These are phyloP conservation scores for Lichtheimia hyalospora DNA, from an alignment of 371 early-diverging fungal species.

Conservation along the genomic window DNA sequence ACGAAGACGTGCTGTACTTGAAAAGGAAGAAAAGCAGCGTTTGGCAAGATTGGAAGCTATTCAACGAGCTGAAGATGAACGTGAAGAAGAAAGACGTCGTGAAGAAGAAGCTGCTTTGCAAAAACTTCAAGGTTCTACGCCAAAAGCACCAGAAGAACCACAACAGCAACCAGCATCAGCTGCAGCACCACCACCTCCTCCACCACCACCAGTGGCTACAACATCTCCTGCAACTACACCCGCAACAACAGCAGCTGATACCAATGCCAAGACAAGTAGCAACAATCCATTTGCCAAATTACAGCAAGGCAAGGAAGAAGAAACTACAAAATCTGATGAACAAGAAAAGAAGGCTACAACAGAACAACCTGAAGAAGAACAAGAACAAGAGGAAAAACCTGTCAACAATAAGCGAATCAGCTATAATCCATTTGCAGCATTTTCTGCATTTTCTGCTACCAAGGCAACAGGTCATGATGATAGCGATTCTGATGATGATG, in stretches of 20 bases:
- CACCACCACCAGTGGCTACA: constrained; percentile 12
- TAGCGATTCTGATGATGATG: constrained; percentile 39
- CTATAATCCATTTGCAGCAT: constrained; percentile 54
- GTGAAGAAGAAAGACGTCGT: constrained; percentile 16
- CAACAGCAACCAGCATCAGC: constrained; percentile 7
- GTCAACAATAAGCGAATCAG: constrained; percentile 37
- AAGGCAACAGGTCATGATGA: constrained; percentile 22
- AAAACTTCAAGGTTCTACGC: not conserved
- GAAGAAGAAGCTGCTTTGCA: constrained; percentile 10
- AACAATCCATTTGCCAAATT: constrained; percentile 54
- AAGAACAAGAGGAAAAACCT: constrained; percentile 11
- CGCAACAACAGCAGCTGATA: constrained; percentile 6
- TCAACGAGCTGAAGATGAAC: constrained; percentile 34
- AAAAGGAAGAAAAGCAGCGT: constrained; percentile 29
- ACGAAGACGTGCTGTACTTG: constrained; percentile 13
- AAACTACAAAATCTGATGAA: constrained; percentile 1
- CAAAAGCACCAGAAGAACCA: constrained; percentile 10
- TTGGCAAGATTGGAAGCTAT: constrained; percentile 26
- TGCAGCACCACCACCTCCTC: constrained; percentile 9
- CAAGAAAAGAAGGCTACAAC: too few species aligned
- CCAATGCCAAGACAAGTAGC: constrained; percentile 23
- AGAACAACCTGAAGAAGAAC: constrained; percentile 2
- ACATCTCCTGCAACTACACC: not conserved
- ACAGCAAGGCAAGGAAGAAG: constrained; percentile 11
- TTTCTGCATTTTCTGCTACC: constrained; percentile 48